Evolutionary conservation across 352 stramenopile genomes (phyloP), one percentile per base, ranked within the genome.

Genomic region (Chrysophaeum taylorii): DNA sequence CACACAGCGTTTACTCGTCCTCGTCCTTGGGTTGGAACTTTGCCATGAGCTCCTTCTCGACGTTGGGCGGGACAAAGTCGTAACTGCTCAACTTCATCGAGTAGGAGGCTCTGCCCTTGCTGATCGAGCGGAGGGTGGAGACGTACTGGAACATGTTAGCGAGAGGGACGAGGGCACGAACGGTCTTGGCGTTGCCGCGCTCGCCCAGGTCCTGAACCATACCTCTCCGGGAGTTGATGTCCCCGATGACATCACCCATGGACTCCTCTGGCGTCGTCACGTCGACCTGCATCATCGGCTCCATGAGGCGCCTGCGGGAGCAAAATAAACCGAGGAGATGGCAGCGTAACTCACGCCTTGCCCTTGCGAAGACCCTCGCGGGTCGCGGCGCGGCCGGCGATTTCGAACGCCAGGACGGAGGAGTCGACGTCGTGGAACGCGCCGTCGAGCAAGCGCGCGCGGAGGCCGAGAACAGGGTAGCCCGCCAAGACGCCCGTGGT

Each of bases 81-180:
- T 93, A 93, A 66, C 83, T 85, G 21, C 81, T 78, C 63, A 93
- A 78, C 70, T 89, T 87, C 87, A 93, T 93, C 7, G 85, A 88
- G 75, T 92, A 93, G 63, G 88, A 85, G 27, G 86, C 86, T 72
- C 85, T 80, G 70, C 86, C 86, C 79, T 92, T 92, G 54, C 73
- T 84, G 73, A 90, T 87, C 16, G 81, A 89, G 66, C 87, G 78
- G 31, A 93, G 77, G 54, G 81, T 89, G 21, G 82, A 89, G 4
- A 92, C 84, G 70, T 93, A 93, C 74, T 92, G 83, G 76, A 94
- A 92, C 87, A 94, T 94, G 71, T 91, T 92, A 12, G 87, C 85
- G 25, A 94, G 69, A 36, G 87, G 87, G 48, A 94, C 87, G 57
- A 78, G 57, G 1, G 81, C 81, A 37, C 70, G 79, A 70, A 87